Percentiles rank a stretch among this genome's conserved stretches.
These are phyloP conservation scores for Soucietia sequanensis DNA, from an alignment of 805 yeast species.

Conservation along the genomic window DNA sequence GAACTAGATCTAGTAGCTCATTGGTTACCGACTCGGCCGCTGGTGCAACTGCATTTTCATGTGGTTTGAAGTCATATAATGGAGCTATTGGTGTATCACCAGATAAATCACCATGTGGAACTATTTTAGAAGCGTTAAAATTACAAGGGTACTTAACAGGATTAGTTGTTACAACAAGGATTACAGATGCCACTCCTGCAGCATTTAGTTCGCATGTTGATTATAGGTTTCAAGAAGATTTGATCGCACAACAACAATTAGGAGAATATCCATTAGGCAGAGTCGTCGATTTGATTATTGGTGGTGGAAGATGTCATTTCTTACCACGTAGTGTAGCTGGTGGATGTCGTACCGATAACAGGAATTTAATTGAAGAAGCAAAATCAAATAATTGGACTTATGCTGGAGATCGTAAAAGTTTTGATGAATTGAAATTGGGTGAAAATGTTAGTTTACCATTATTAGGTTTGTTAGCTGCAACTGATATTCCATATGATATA, in stretches of 20 bases:
- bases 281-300: slow-evolving; percentile 78
- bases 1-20: slow-evolving; percentile 77
- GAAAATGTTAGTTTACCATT: slow-evolving; percentile 70
- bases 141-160: slow-evolving; percentile 81
- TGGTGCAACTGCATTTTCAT: slow-evolving; percentile 92
- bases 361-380: slow-evolving; percentile 69
- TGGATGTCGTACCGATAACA: slow-evolving; percentile 69
- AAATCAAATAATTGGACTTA: slow-evolving; percentile 50
- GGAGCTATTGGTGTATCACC: slow-evolving; percentile 90
- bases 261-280: slow-evolving; percentile 81
- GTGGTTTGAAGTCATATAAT: slow-evolving; percentile 80
- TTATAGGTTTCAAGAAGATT: slow-evolving; percentile 73
- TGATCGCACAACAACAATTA: slow-evolving; percentile 83
- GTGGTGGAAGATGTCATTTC: slow-evolving; percentile 90
- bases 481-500: slow-evolving; percentile 80
- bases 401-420: slow-evolving; percentile 56
- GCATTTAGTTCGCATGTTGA: slow-evolving; percentile 81
- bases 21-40: slow-evolving; percentile 94
- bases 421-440: slow-evolving; percentile 56
- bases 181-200: slow-evolving; percentile 96
- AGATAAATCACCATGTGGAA: slow-evolving; percentile 73
- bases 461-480: slow-evolving; percentile 69
- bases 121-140: slow-evolving; percentile 84
- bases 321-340: slow-evolving; percentile 53
- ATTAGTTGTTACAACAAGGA: slow-evolving; percentile 85